Conservation (phyloP, 352 stramenopile species). For the Thraustochytrium striatum region DNA sequence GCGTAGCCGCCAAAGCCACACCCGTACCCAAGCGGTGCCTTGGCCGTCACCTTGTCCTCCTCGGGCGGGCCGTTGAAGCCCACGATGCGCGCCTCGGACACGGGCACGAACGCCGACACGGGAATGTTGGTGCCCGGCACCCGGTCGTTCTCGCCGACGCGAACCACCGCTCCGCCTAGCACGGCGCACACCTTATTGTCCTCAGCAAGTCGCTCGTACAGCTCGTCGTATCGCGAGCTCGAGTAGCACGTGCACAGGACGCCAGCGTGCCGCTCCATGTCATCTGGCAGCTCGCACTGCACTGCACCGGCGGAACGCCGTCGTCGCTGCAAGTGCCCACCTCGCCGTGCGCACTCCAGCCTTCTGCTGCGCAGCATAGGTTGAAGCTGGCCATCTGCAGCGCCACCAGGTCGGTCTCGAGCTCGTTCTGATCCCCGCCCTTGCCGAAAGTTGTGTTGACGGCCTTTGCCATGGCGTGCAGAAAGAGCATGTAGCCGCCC, state of each 20-base stretch:
- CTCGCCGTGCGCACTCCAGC: slow-evolving; percentile 20
- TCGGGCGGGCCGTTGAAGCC: slow-evolving; percentile 27
- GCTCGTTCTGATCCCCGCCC: not conserved
- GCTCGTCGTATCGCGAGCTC: not conserved
- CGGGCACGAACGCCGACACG: not conserved
- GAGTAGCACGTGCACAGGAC: slow-evolving; percentile 38
- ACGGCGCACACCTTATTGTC: not conserved
- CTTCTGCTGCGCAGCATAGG: slow-evolving; percentile 1
- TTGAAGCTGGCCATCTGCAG: slow-evolving; percentile 38
- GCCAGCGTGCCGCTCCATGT: not conserved
- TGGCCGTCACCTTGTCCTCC: not conserved
- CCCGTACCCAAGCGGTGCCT: not conserved
- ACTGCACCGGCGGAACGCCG: not conserved
- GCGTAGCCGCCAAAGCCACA: slow-evolving; percentile 43
- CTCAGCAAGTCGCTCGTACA: not conserved
- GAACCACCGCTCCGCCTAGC: slow-evolving; percentile 10
- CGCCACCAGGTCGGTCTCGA: not conserved
- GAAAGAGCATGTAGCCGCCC: not conserved
- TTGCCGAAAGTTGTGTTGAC: not conserved
- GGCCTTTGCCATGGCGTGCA: not conserved
- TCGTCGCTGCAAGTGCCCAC: not conserved
- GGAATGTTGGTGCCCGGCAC: slow-evolving; percentile 12
- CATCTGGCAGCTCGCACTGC: not conserved
- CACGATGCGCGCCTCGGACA: slow-evolving; percentile 1
- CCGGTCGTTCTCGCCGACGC: not conserved